Conservation (phyloP, 352 stramenopile genomes). For the Pythium sukuiense region DNA sequence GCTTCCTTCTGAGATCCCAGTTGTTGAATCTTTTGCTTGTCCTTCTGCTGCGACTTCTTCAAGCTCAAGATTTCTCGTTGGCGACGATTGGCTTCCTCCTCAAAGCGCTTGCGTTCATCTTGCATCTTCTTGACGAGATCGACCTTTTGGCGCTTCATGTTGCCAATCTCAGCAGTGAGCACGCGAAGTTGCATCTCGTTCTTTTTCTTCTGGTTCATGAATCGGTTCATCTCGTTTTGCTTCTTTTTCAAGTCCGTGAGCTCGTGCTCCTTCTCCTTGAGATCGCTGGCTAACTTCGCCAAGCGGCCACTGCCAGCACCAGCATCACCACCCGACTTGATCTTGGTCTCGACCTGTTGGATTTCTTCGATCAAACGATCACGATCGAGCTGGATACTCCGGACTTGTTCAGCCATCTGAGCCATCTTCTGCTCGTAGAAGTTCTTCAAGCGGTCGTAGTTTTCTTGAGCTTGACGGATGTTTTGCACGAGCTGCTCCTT, state of each 20-base stretch:
- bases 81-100: constrained; percentile 79
- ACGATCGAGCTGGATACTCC: constrained; percentile 55
- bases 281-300: constrained; percentile 68
- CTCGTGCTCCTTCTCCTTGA: constrained; percentile 80
- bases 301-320: constrained; percentile 51
- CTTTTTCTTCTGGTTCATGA: constrained; percentile 85
- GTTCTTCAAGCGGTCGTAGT: constrained; percentile 80
- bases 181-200: constrained; percentile 84
- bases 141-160: constrained; percentile 90
- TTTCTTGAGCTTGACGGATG: constrained; percentile 75
- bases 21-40: constrained; percentile 83
- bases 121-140: constrained; percentile 88
- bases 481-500: constrained; percentile 86
- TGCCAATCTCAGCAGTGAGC: constrained; percentile 75
- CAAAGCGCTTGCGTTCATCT: constrained; percentile 79
- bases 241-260: constrained; percentile 74
- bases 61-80: constrained; percentile 77
- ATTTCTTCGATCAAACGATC: constrained; percentile 81
- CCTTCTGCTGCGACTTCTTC: constrained; percentile 77
- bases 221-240: constrained; percentile 80
- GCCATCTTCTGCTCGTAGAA: constrained; percentile 86
- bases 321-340: constrained; percentile 52
- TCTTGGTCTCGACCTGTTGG: constrained; percentile 65
- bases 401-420: constrained; percentile 79
- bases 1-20: constrained; percentile 82